A percentile compares a stretch with the other conserved stretches of the same genome.
Conservation (phyloP, 306 rosid species). For the Malus asiatica region DNA sequence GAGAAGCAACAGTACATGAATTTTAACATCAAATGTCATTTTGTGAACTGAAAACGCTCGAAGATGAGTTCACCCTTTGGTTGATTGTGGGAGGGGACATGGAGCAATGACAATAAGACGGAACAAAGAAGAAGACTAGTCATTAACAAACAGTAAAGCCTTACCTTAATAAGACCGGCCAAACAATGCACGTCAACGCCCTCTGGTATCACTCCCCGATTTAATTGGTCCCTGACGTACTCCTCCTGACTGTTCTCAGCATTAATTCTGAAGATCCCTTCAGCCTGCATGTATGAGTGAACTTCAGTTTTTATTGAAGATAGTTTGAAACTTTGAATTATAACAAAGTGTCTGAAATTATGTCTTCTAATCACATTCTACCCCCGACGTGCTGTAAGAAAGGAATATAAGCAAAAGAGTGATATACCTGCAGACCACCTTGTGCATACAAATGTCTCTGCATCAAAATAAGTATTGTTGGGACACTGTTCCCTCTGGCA, state of each 20-base stretch:
- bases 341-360: not conserved
- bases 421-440: conserved; percentile 84
- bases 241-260: conserved; percentile 95
- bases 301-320: conserved; percentile 12
- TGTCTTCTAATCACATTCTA: conserved; percentile 4
- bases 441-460: conserved; percentile 76
- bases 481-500: conserved; percentile 95
- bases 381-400: not conserved
- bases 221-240: conserved; percentile 79
- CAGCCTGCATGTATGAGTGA: conserved; percentile 56
- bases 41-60: not conserved
- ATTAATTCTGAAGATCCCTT: conserved; percentile 92
- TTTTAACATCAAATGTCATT: conserved; percentile 10
- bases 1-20: conserved; percentile 17
- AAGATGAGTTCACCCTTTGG: not conserved
- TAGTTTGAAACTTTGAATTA: conserved; percentile 10
- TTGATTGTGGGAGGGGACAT: not conserved
- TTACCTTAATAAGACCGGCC: conserved; percentile 95
- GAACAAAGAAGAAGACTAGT: not conserved
- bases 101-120: not conserved
- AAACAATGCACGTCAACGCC: conserved; percentile 85
- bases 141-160: not conserved
- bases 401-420: conserved; percentile 9
- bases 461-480: conserved; percentile 83
- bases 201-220: conserved; percentile 70